Conservation (phyloP, 345 rosid genomes). For the Camelina laxa region DNA sequence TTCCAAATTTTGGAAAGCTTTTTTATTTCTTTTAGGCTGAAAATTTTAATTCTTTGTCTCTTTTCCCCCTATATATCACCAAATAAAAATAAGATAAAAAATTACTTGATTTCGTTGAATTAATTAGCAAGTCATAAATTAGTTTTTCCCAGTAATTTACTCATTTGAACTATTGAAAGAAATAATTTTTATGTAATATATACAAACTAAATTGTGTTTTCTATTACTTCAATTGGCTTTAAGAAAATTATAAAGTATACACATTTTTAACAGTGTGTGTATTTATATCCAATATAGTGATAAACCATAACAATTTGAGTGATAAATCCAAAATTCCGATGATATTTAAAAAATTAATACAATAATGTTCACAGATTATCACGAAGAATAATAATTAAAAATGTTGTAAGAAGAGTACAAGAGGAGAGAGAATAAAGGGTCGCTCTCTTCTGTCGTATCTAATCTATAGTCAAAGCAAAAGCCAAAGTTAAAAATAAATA, state of each 20-base stretch:
- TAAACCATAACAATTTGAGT: not conserved
- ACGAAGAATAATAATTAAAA: constrained; percentile 23
- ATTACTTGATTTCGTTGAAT: not conserved
- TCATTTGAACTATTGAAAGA: too few species aligned
- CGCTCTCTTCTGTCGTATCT: constrained; percentile 46
- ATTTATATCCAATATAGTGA: not conserved
- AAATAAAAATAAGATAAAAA: not conserved
- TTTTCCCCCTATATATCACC: constrained; percentile 7
- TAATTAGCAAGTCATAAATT: not conserved
- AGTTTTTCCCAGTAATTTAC: not conserved
- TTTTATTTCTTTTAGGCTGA: constrained; percentile 11
- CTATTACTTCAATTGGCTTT: not conserved
- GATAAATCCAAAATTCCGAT: not conserved
- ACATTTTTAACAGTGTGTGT: too few species aligned
- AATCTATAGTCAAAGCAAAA: constrained; percentile 61
- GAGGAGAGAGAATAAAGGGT: constrained; percentile 48
- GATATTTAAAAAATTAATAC: not conserved
- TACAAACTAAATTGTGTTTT: not conserved
- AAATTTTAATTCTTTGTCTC: constrained; percentile 2
- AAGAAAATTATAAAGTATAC: not conserved
- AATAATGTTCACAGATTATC: constrained; percentile 27
- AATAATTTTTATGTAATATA: not conserved
- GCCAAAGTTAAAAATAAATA: constrained; percentile 27
- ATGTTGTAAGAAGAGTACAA: constrained; percentile 31
- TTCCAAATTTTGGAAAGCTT: constrained; percentile 2